Evolutionary conservation across 345 rosid species (phyloP), one percentile per base, ranked within the genome.

Genomic region (Gynandropsis gynandra): DNA sequence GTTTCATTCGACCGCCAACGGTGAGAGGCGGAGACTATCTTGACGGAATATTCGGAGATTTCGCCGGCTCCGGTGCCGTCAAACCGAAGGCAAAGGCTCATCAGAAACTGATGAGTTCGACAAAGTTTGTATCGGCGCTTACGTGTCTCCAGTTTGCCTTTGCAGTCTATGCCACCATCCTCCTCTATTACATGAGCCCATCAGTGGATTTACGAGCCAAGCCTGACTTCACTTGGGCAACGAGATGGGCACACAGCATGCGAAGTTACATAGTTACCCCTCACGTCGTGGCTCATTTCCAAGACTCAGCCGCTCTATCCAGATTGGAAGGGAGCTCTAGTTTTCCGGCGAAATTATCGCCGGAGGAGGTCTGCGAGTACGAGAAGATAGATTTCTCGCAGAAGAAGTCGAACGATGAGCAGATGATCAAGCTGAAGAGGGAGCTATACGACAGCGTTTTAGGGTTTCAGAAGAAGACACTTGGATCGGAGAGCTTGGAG

Each of bases 211-310:
- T 92, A 19, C 60, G 76, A 52, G 61, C 93, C 42, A 82, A 72
- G 55, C 95, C 96, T 2, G 96, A 92, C 70, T 87, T 92, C 63
- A 31, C 84, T 0, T 85, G 98, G 98, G 95, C 98, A 17, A 75
- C 88, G 12, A 76, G 81, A 43, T 72, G 89, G 37, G 95, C 96
- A 1, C 68, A 74, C 40, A 78, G 79, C 44, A 74, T 95, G 94
- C 81, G 74, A 55, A 84, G 71, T 29, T 56, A 82, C 60, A 80
- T 92, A 5, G 72, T 61, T 9, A 77, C 87, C 16, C 81, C 83
- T 27, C 97, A 81, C 27, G 76, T 85, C 15, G 45, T 82, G 9
- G 67, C 65, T 14, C 85, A 69, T 27, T 75, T 76, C 71, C 95
- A 82, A 62, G 83, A 80, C 32, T 41, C 88, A 7, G 65, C 75